A percentile compares a stretch with the other conserved stretches of the same genome.
Evolutionary conservation across 768 basidiomycete species (phyloP).

Genomic region (Termitomyces sp.): DNA sequence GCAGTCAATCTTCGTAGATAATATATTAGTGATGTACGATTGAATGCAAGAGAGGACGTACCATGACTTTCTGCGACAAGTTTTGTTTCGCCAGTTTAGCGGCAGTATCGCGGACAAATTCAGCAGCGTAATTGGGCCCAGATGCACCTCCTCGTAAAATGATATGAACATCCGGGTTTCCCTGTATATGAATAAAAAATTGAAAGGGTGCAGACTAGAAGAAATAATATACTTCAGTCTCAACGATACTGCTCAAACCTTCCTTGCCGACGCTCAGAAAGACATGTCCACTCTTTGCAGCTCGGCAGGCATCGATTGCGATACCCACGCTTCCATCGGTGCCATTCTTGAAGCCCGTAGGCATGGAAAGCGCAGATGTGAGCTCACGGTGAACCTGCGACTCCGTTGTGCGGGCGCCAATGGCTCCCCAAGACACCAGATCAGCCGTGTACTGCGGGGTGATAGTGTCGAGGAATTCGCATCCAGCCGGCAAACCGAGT

Average conservation of each 20-base stretch:
- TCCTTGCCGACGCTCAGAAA: slow-evolving; percentile 98
- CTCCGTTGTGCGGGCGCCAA: slow-evolving; percentile 90
- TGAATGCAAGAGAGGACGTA: slow-evolving; percentile 23
- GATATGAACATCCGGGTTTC: slow-evolving; percentile 88
- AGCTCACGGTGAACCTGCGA: slow-evolving; percentile 92
- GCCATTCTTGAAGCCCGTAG: slow-evolving; percentile 97
- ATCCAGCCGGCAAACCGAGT: slow-evolving; percentile 89
- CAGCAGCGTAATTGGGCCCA: slow-evolving; percentile 84
- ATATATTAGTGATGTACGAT: neutral
- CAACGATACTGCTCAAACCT: slow-evolving; percentile 89
- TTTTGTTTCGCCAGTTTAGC: slow-evolving; percentile 76
- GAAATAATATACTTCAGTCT: slow-evolving; percentile 64
- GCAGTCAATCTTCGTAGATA: slow-evolving; percentile 73
- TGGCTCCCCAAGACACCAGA: slow-evolving; percentile 87
- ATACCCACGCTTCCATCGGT: slow-evolving; percentile 91
- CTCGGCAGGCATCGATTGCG: slow-evolving; percentile 93
- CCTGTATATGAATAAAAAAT: slow-evolving; percentile 38
- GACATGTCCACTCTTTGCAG: slow-evolving; percentile 86
- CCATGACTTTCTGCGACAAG: slow-evolving; percentile 82
- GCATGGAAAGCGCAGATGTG: slow-evolving; percentile 85
- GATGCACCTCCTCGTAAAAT: slow-evolving; percentile 88
- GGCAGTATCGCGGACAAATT: slow-evolving; percentile 73
- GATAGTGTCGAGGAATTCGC: slow-evolving; percentile 84
- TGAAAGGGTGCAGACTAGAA: neutral
- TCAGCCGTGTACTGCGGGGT: slow-evolving; percentile 88